Conservation (phyloP, 2,329 filamentous ascomycete genomes). For the Cercospora sp. region DNA sequence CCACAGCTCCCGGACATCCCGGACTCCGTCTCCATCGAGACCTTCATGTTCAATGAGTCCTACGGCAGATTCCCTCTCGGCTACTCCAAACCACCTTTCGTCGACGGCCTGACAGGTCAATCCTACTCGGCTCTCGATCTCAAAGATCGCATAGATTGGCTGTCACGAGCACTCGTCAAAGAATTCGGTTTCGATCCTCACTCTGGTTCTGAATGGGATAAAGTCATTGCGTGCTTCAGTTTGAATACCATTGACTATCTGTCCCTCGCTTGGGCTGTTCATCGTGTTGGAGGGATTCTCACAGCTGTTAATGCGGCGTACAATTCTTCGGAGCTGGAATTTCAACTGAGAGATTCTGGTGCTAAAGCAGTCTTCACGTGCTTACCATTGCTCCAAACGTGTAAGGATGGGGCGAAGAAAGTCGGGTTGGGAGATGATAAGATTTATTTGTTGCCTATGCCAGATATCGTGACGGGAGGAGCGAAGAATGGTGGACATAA, state of each 20-base stretch:
- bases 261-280: constrained; percentile 70
- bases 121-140: constrained; percentile 65
- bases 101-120: constrained; percentile 69
- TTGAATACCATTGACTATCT: constrained; percentile 81
- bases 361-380: constrained; percentile 74
- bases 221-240: constrained; percentile 75
- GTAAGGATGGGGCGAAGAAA: constrained; percentile 64
- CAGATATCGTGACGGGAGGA: constrained; percentile 55
- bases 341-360: constrained; percentile 69
- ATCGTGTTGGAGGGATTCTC: constrained; percentile 71
- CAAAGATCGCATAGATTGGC: constrained; percentile 63
- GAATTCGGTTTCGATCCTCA: constrained; percentile 71
- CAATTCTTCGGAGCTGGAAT: constrained; percentile 66
- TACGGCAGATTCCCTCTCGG: constrained; percentile 66
- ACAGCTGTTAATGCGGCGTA: constrained; percentile 76
- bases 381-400: constrained; percentile 63
- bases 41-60: constrained; percentile 74
- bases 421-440: constrained; percentile 63
- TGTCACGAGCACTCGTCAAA: constrained; percentile 68
- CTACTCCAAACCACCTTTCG: constrained; percentile 69
- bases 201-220: constrained; percentile 75
- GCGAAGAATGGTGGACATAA: constrained; percentile 56
- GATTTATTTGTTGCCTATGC: constrained; percentile 69
- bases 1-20: constrained; percentile 66
- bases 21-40: constrained; percentile 70